Percentiles rank a stretch among this genome's conserved stretches.
Evolutionary conservation across 2,329 filamentous ascomycete species (phyloP).

Genomic region (Sporothrix inflata): DNA sequence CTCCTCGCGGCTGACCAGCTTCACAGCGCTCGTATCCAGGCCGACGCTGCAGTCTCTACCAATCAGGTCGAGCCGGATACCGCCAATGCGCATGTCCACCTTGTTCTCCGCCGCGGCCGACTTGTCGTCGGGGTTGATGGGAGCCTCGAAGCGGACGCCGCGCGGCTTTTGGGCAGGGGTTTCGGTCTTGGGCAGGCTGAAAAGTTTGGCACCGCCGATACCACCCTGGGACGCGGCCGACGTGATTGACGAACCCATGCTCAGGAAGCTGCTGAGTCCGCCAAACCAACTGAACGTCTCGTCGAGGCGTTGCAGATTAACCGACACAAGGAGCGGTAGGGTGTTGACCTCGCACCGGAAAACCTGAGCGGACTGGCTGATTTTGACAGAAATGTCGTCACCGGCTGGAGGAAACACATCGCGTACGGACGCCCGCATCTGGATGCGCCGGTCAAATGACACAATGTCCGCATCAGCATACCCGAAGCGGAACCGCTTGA

Average conservation of each 20-base stretch:
- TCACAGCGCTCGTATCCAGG: conserved; percentile 79
- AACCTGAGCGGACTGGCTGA: conserved; percentile 50
- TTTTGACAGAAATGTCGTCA: conserved; percentile 60
- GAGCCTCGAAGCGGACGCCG: conserved; percentile 62
- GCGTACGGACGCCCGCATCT: conserved; percentile 62
- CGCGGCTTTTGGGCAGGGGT: conserved; percentile 50
- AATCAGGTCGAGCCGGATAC: conserved; percentile 73
- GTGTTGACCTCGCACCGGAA: conserved; percentile 69
- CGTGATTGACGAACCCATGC: conserved; percentile 81
- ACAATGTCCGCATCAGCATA: conserved; percentile 66
- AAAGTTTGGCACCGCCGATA: conserved; percentile 35
- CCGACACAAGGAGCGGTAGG: conserved; percentile 71
- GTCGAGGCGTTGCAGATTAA: conserved; percentile 81
- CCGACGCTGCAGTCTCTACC: conserved; percentile 76
- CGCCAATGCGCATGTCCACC: conserved; percentile 75
- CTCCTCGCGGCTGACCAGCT: conserved; percentile 74
- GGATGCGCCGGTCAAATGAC: conserved; percentile 61
- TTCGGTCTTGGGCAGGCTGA: conserved; percentile 37
- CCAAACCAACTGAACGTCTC: conserved; percentile 89
- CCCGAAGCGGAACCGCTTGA: conserved; percentile 64
- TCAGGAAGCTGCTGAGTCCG: conserved; percentile 86
- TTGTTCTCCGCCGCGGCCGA: conserved; percentile 62
- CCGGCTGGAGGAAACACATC: conserved; percentile 62
- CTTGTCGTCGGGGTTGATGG: conserved; percentile 50
- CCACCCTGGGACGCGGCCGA: conserved; percentile 62